phyloP scores from a whole-genome alignment of 23 red algal species.

The Gracilariopsis chorda region DNA sequence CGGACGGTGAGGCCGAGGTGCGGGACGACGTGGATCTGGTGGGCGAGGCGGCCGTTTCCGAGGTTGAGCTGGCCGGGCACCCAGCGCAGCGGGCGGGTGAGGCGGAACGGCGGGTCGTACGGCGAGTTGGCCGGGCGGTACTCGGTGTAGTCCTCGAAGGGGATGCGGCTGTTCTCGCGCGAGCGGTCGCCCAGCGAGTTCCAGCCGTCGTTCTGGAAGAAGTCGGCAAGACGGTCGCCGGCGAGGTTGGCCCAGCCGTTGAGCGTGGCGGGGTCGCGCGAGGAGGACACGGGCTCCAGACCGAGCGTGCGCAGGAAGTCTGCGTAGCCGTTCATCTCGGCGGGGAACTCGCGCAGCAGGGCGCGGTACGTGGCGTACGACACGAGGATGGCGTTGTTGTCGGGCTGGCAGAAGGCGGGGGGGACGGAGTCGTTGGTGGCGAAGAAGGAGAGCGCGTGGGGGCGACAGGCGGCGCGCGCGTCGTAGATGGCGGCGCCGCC shows the following conservation, averaged over 20 bases:
- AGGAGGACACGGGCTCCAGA: neutral
- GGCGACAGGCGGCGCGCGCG: slow-evolving; percentile 23
- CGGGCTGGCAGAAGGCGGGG: neutral
- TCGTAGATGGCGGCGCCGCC: slow-evolving; percentile 21
- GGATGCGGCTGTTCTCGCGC: neutral
- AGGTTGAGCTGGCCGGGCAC: slow-evolving; percentile 2
- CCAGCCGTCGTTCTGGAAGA: slow-evolving; percentile 51
- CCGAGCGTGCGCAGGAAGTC: neutral
- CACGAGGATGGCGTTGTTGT: slow-evolving; percentile 6
- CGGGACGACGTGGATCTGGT: slow-evolving; percentile 39
- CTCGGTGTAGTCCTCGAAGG: slow-evolving; percentile 12
- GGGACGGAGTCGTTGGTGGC: slow-evolving; percentile 44
- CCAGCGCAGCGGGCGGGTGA: slow-evolving; percentile 28
- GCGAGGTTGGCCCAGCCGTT: slow-evolving; percentile 27
- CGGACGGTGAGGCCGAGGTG: neutral
- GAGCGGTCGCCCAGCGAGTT: slow-evolving; percentile 43
- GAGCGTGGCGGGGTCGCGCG: neutral
- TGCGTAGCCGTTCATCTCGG: neutral
- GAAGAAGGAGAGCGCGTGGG: slow-evolving; percentile 37
- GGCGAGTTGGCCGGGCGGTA: slow-evolving; percentile 25
- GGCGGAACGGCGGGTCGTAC: neutral
- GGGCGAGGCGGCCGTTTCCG: neutral
- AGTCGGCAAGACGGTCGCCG: neutral
- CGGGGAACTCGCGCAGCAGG: slow-evolving; percentile 10
- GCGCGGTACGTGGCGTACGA: slow-evolving; percentile 12